Percentiles rank a stretch among this genome's conserved stretches.
Evolutionary conservation across 352 stramenopile species (phyloP).

Genomic region (Globisporangium megalacanthum): DNA sequence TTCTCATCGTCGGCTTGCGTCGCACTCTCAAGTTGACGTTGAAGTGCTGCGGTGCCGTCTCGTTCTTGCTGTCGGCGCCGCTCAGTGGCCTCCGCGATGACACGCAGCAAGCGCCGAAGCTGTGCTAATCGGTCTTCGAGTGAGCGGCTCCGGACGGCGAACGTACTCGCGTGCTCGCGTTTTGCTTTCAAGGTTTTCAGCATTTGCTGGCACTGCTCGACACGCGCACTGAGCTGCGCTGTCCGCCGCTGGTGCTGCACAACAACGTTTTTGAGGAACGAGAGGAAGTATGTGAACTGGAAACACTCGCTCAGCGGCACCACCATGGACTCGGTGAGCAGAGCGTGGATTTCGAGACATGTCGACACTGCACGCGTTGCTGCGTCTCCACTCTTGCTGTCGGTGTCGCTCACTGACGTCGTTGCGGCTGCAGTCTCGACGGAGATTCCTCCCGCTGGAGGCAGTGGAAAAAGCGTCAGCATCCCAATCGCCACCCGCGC

Average conservation of each 20-base stretch:
- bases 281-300: constrained; percentile 10
- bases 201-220: not conserved
- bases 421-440: not conserved
- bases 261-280: constrained; percentile 16
- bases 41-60: not conserved
- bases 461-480: not conserved
- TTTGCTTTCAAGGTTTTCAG: not conserved
- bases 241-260: constrained; percentile 1
- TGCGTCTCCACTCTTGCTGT: not conserved
- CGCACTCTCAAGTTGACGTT: not conserved
- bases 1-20: not conserved
- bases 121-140: not conserved
- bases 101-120: not conserved
- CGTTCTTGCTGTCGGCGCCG: not conserved
- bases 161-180: not conserved
- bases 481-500: not conserved
- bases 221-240: not conserved
- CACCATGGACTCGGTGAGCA: constrained; percentile 1
- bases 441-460: not conserved
- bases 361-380: not conserved
- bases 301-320: constrained; percentile 3
- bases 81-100: not conserved
- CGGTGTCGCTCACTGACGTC: not conserved
- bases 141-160: not conserved
- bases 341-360: constrained; percentile 5